Percentiles rank a stretch among this genome's conserved stretches.
Conservation (phyloP, 768 basidiomycete genomes). For the Calocera viscosa region DNA sequence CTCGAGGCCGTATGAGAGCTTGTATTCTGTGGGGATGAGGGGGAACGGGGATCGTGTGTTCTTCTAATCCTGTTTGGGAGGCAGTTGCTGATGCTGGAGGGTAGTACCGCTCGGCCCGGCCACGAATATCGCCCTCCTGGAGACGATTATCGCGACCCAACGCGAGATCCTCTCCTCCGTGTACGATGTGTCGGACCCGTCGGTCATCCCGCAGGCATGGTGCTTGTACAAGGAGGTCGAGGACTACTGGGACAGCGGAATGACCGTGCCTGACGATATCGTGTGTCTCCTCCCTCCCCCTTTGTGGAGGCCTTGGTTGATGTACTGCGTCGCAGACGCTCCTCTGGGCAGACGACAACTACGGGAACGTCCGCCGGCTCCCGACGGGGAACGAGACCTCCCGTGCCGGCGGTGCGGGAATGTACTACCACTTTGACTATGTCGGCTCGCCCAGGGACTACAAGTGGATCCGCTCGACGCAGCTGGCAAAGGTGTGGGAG, state of each 20-base stretch:
- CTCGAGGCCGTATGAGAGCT: conserved; percentile 45
- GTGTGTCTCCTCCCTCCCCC: background rate
- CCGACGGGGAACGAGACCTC: conserved; percentile 42
- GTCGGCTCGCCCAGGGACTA: conserved; percentile 53
- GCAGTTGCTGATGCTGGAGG: background rate
- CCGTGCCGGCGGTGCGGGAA: conserved; percentile 53
- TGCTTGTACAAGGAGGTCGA: conserved; percentile 47
- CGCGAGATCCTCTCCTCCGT: conserved; percentile 43
- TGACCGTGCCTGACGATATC: conserved; percentile 52
- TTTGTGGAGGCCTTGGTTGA: background rate
- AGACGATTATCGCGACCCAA: conserved; percentile 48
- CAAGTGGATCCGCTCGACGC: conserved; percentile 27
- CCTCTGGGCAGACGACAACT: conserved; percentile 64
- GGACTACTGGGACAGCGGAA: conserved; percentile 43
- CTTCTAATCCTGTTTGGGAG: conserved; percentile 16
- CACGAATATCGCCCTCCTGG: conserved; percentile 40
- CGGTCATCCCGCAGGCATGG: conserved; percentile 53
- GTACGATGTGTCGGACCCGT: conserved; percentile 31
- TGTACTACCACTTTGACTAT: conserved; percentile 47
- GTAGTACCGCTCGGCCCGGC: conserved; percentile 41
- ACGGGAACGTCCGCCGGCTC: conserved; percentile 56
- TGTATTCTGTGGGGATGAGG: conserved; percentile 60
- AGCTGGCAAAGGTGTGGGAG: conserved; percentile 31
- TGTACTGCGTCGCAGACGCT: conserved; percentile 30
- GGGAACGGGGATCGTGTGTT: conserved; percentile 35